Evolutionary conservation across 1,284 basidiomycete genomes (phyloP), one percentile per base, ranked within the genome.

Genomic region (Psilocybe mexicana): DNA sequence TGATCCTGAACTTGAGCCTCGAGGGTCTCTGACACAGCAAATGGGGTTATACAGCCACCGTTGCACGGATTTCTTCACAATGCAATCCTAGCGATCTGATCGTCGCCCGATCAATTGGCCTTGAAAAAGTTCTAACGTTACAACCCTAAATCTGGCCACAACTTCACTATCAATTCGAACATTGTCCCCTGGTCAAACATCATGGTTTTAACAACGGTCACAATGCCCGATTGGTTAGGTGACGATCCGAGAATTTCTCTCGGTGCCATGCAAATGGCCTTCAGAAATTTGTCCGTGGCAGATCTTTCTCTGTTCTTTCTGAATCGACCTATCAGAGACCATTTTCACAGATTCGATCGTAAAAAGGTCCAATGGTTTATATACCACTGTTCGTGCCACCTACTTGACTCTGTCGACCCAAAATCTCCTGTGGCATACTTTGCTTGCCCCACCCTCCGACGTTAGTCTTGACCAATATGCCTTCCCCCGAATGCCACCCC

Each of bases 401-500:
- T n/a, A 6, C n/a, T 40, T 40, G 4, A 40, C 38, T 40, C 38
- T n/a, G 10, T 40, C n/a, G 38, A 14, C 38, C 38, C 6, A 14
- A 12, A 4, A 40, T 14, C 11, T n/a, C 23, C 25, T 18, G 33
- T 45, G 33, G 42, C 40, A n/a, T 33, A 35, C 26, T 6, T 46
- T 14, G 12, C 18, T 33, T 33, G 14, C 6, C 11, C 28, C 46
- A n/a, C 18, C 14, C 18, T 35, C 18, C 30, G 11, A 8, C 46
- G 14, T 5, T 25, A 30, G 18, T 26, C 35, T 50, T n/a, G 14
- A n/a, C 35, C 38, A 11, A 59, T 38, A 64, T 66, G 63, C 53
- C 64, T 44, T 59, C 56, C 56, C 45, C 60, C 43, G 60, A 68
- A 49, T 67, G 65, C 62, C 61, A 67, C 54, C 59, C 76, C 84